Percentiles rank a stretch among this genome's conserved stretches.
These are phyloP conservation scores for Prunus kanzakura DNA, from an alignment of 306 rosid species.

Conservation along the genomic window DNA sequence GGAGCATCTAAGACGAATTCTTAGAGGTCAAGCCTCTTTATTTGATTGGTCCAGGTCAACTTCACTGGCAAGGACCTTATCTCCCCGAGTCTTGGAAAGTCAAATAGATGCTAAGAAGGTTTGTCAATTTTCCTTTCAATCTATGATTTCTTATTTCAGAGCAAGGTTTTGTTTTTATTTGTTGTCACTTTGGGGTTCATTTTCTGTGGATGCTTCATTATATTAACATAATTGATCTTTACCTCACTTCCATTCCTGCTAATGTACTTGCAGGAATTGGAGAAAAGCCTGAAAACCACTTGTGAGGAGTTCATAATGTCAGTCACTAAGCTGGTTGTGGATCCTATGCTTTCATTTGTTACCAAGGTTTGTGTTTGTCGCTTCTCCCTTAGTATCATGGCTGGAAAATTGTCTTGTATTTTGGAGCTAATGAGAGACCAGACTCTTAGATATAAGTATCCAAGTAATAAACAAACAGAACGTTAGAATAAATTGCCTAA, in stretches of 20 bases:
- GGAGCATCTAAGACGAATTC: slow-evolving; percentile 94
- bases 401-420: neutral
- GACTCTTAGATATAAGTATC: neutral
- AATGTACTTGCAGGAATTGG: slow-evolving; percentile 73
- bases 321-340: slow-evolving; percentile 94
- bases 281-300: slow-evolving; percentile 89
- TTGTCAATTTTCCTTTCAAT: slow-evolving; percentile 32
- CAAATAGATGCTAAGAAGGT: slow-evolving; percentile 99
- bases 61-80: slow-evolving; percentile 87
- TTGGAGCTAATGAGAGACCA: slow-evolving; percentile 2
- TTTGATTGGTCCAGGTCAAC: slow-evolving; percentile 95
- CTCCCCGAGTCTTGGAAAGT: slow-evolving; percentile 97
- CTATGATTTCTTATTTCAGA: slow-evolving; percentile 4
- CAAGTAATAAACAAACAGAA: neutral
- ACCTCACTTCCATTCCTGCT: neutral
- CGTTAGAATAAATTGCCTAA: neutral
- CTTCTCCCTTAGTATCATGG: slow-evolving; percentile 12
- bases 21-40: slow-evolving; percentile 97
- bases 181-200: neutral
- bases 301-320: slow-evolving; percentile 98
- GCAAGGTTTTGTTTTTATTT: neutral
- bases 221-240: neutral
- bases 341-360: slow-evolving; percentile 96
- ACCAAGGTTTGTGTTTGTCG: slow-evolving; percentile 85
- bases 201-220: neutral